phyloP scores from a whole-genome alignment of 441 rosid genomes.

The Sinapis alba region DNA sequence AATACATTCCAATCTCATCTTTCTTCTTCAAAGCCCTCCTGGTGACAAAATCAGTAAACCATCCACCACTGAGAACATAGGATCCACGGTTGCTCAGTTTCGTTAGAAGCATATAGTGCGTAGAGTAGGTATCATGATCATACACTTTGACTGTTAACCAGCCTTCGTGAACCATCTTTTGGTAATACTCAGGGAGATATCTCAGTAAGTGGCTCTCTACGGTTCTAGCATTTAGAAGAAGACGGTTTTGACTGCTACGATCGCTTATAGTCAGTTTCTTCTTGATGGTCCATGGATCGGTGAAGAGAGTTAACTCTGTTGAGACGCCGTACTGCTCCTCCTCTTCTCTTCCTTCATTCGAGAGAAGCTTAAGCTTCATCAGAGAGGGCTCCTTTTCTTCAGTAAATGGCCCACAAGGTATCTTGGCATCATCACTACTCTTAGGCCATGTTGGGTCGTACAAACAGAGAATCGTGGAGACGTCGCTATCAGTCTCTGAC shows the following conservation, averaged over 20 bases:
- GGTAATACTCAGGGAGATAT: background rate
- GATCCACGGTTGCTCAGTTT: background rate
- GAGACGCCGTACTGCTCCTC: conserved; percentile 15
- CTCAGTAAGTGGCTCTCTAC: background rate
- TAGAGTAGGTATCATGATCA: conserved; percentile 4
- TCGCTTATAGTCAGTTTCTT: conserved; percentile 19
- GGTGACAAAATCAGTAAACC: background rate
- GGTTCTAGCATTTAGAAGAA: background rate
- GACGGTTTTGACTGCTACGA: conserved; percentile 9
- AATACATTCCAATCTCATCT: conserved; percentile 15
- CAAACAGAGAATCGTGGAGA: conserved; percentile 5
- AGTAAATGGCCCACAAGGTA: background rate
- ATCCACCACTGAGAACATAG: background rate
- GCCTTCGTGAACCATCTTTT: background rate
- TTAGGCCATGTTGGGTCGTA: conserved; percentile 9
- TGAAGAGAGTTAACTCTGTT: conserved; percentile 10
- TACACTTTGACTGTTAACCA: background rate
- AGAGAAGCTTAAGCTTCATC: background rate
- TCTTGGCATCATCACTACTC: background rate
- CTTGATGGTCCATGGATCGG: conserved; percentile 28
- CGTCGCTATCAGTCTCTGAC: background rate
- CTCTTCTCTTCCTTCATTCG: conserved; percentile 9
- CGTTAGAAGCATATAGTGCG: background rate
- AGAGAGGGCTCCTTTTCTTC: background rate
- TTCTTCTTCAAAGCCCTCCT: conserved; percentile 15